Percentiles rank a stretch among this genome's conserved stretches.
Evolutionary conservation across 495 filamentous ascomycete genomes (phyloP).

Genomic region (Stereocaulon alpinum): DNA sequence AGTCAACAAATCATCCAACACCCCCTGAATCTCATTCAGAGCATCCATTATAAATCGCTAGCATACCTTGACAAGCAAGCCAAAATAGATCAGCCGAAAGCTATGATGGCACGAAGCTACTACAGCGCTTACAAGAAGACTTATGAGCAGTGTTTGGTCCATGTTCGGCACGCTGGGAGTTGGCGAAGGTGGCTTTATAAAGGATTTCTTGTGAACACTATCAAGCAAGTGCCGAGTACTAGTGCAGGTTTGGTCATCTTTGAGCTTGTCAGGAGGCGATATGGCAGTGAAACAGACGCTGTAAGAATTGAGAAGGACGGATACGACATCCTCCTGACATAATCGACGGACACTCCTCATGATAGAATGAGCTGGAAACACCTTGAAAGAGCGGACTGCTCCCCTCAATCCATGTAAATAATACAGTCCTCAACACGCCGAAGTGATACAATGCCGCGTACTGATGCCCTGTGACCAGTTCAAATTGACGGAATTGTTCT

Average conservation of each 20-base stretch:
- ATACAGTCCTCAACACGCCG: neutral
- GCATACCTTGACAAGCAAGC: conserved; percentile 65
- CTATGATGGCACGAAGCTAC: conserved; percentile 53
- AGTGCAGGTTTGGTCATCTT: conserved; percentile 85
- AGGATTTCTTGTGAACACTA: conserved; percentile 62
- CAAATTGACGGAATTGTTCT: too few species aligned
- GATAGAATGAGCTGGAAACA: neutral
- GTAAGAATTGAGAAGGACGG: conserved; percentile 55
- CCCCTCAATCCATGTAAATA: neutral
- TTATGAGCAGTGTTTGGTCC: conserved; percentile 53
- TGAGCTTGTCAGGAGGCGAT: conserved; percentile 73
- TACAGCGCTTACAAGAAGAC: conserved; percentile 69
- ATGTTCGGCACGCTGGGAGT: conserved; percentile 52
- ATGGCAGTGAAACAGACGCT: conserved; percentile 56
- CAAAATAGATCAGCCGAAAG: conserved; percentile 35
- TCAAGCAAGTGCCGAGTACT: conserved; percentile 78
- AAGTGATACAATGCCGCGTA: too few species aligned
- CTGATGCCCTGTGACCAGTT: too few species aligned
- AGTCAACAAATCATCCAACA: conserved; percentile 71
- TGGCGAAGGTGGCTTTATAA: conserved; percentile 66
- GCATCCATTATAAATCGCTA: conserved; percentile 65
- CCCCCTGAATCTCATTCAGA: conserved; percentile 64
- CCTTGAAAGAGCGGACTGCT: too few species aligned
- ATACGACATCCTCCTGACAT: conserved; percentile 60
- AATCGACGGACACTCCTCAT: too few species aligned